Base-by-base conservation (phyloP, 345 rosid genomes). In the Turritis glabra region DNA sequence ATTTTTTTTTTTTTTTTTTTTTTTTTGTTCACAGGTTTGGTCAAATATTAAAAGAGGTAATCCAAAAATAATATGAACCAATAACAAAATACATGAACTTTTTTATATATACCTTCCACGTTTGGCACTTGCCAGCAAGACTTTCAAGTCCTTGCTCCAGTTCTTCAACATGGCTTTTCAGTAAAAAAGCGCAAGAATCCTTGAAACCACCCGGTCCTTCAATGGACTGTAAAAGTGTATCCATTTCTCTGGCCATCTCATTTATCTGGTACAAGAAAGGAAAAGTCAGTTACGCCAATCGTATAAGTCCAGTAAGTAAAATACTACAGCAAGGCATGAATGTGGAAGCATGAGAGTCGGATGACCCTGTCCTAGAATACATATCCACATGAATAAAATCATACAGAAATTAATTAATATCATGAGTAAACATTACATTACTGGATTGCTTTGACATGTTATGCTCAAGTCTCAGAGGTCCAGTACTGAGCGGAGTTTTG, bases 181-280 rank as follows among this genome's bases (percentile, higher is more conserved):
- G 88, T 25, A 72, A 80, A 71, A 83, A 77, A 60, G 89, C 86
- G 80, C 97, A 90, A 58, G 87, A 85, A 80, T 95, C 99, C 82
- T 73, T 83, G 75, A 86, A 86, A 74, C 99, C 97, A 64, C 96
- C 99, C 26, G 82, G 72, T 82, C 71, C 86, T 84, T 89, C 90
- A 72, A 92, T 87, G 67, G 82, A 86, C 71, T 84, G 79, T 71
- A 95, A 69, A 82, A 95, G 97, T 7, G 64, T 41, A 80, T 92
- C 97, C 85, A 92, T 71, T 78, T 95, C 92, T 57, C 76, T 83
- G 56, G 80, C 83, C 97, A 89, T 86, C 81, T 86, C 97, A 82
- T 85, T 87, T 72, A 95, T 80, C 99, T 94, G 80, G 56, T 50
- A 64, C 65, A 17, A 68, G 15, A 53, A 25, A 40, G 54, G 26